Evolutionary conservation across 2,329 filamentous ascomycete species (phyloP).

Genomic region (Trichoderma pleuroti): DNA sequence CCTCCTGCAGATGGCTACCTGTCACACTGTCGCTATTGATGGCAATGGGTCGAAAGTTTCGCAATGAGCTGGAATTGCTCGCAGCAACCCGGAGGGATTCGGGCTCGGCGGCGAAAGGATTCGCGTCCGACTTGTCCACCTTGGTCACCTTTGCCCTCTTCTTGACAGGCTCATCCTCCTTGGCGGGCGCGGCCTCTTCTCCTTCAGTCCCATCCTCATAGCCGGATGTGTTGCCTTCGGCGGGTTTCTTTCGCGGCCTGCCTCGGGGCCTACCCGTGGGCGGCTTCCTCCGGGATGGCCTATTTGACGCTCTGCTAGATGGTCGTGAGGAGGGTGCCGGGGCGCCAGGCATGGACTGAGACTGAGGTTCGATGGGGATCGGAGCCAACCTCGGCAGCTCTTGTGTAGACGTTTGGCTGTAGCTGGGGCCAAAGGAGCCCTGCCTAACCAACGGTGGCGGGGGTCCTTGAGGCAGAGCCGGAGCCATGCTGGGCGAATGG

Average conservation of each 20-base stretch:
- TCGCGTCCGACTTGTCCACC: constrained; percentile 67
- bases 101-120: constrained; percentile 66
- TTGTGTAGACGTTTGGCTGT: constrained; percentile 25
- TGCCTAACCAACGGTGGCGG: constrained; percentile 24
- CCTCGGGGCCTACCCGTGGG: constrained; percentile 55
- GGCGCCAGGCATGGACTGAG: constrained; percentile 22
- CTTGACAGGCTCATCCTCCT: constrained; percentile 50
- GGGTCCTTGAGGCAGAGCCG: constrained; percentile 35
- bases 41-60: constrained; percentile 73
- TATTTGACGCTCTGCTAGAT: constrained; percentile 57
- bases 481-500: constrained; percentile 34
- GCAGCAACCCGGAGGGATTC: constrained; percentile 87
- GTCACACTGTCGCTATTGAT: constrained; percentile 43
- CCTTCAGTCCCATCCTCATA: constrained; percentile 65
- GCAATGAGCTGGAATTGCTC: constrained; percentile 83
- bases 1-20: constrained; percentile 60
- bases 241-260: constrained; percentile 52
- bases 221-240: constrained; percentile 66
- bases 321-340: constrained; percentile 48
- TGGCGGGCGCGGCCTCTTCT: constrained; percentile 45
- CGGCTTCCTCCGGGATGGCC: constrained; percentile 36
- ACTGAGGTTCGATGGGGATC: constrained; percentile 28
- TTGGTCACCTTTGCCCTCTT: constrained; percentile 79
- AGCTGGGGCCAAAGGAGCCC: constrained; percentile 29
- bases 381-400: constrained; percentile 38